These are phyloP conservation scores for Cokeromyces recurvatus DNA, from an alignment of 371 early-diverging fungal species.

Conservation along the genomic window DNA sequence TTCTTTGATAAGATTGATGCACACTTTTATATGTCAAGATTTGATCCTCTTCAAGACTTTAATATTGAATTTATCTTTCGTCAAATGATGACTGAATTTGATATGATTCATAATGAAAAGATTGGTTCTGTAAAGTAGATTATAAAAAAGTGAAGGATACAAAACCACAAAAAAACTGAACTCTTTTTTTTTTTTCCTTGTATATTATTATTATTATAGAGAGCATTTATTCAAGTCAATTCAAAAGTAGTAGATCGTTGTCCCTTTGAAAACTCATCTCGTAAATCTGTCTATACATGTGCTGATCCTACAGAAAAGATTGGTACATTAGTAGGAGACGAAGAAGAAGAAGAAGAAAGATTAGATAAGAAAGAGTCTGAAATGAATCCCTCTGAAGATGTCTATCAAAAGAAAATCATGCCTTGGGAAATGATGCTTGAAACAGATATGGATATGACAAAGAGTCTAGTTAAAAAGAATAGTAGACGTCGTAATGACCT, in stretches of 20 bases:
- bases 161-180: too few relatives aligned
- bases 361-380: background rate
- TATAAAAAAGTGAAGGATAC: too few relatives aligned
- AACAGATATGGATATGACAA: conserved; percentile 43
- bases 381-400: conserved; percentile 13
- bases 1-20: conserved; percentile 41
- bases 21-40: conserved; percentile 45
- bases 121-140: conserved; percentile 46
- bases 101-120: conserved; percentile 52
- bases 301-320: conserved; percentile 33
- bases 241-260: conserved; percentile 17
- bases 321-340: conserved; percentile 1
- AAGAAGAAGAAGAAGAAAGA: background rate
- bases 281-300: conserved; percentile 20
- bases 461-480: conserved; percentile 27
- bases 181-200: too few relatives aligned
- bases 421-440: conserved; percentile 64
- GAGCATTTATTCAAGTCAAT: conserved; percentile 33
- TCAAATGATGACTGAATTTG: conserved; percentile 37
- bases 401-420: conserved; percentile 57
- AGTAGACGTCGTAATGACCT: conserved; percentile 50
- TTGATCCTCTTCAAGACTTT: conserved; percentile 49
- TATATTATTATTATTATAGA: conserved; percentile 16
- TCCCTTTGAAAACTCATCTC: conserved; percentile 28
- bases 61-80: conserved; percentile 60